Percentiles rank a stretch among this genome's conserved stretches.
phyloP scores from a whole-genome alignment of 2,329 filamentous ascomycete genomes.

The Bipolaris bicolor region DNA sequence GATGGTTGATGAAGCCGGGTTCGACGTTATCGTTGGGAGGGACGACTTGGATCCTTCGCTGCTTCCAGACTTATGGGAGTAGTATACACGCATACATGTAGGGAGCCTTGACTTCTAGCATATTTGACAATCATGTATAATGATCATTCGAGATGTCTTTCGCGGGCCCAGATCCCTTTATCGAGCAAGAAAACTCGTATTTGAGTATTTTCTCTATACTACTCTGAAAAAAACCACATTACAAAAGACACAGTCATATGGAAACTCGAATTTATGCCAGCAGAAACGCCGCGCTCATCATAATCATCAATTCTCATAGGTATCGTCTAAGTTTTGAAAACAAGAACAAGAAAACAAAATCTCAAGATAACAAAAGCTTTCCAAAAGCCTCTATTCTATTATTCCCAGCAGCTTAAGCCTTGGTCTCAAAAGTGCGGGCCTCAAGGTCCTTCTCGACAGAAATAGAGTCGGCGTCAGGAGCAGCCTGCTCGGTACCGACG shows the following conservation, averaged over 20 bases:
- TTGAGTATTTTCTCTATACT: too few species aligned
- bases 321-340: not conserved
- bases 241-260: too few species aligned
- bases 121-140: too few species aligned
- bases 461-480: slow-evolving; percentile 34
- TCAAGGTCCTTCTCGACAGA: slow-evolving; percentile 34
- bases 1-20: not conserved
- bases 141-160: too few species aligned
- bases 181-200: too few species aligned
- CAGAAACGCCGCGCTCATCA: not conserved
- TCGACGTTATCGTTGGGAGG: not conserved
- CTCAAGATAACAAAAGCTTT: not conserved
- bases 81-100: too few species aligned
- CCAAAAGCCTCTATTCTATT: not conserved
- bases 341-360: not conserved
- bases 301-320: not conserved
- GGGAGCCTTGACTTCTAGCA: too few species aligned
- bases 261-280: too few species aligned
- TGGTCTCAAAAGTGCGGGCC: slow-evolving; percentile 27
- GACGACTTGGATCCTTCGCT: not conserved
- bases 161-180: too few species aligned
- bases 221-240: too few species aligned
- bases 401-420: not conserved
- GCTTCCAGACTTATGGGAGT: too few species aligned
- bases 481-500: slow-evolving; percentile 35